Evolutionary conservation across 352 stramenopile genomes (phyloP).

Genomic region (Lagenidium giganteum): DNA sequence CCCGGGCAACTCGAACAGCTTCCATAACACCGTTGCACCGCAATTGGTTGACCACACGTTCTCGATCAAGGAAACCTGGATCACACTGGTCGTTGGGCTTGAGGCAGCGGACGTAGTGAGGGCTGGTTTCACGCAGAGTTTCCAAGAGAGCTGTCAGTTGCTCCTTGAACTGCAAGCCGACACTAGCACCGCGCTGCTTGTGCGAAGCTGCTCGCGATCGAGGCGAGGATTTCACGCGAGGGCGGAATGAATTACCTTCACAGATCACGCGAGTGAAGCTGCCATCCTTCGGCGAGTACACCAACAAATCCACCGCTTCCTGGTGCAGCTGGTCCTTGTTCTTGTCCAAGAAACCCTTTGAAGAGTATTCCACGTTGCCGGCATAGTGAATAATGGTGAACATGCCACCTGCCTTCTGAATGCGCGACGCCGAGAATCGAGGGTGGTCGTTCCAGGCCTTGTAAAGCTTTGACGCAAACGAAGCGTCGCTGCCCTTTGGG

Average conservation of each 20-base stretch:
- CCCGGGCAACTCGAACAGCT: constrained; percentile 78
- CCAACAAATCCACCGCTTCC: constrained; percentile 75
- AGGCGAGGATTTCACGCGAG: constrained; percentile 45
- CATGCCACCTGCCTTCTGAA: constrained; percentile 60
- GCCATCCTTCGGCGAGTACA: constrained; percentile 59
- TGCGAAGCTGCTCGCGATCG: constrained; percentile 45
- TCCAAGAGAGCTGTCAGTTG: constrained; percentile 73
- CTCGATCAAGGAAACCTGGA: constrained; percentile 46
- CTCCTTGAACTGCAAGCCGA: constrained; percentile 86
- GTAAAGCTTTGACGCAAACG: constrained; percentile 81
- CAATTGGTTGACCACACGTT: constrained; percentile 82
- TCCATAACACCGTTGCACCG: constrained; percentile 84
- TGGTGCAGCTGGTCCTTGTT: constrained; percentile 85
- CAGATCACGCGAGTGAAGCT: constrained; percentile 73
- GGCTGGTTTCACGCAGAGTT: constrained; percentile 61
- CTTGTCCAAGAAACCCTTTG: constrained; percentile 75
- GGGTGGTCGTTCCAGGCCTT: constrained; percentile 50
- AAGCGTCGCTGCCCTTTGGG: constrained; percentile 77
- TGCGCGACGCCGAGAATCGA: constrained; percentile 67
- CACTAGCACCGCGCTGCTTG: constrained; percentile 70
- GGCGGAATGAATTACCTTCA: constrained; percentile 50
- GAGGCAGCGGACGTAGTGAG: constrained; percentile 87
- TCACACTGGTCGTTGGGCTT: constrained; percentile 85
- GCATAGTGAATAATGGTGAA: constrained; percentile 85
- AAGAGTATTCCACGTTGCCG: constrained; percentile 75